Base-by-base conservation (phyloP, 2,329 filamentous ascomycete genomes). In the Xylariaceae sp. region DNA sequence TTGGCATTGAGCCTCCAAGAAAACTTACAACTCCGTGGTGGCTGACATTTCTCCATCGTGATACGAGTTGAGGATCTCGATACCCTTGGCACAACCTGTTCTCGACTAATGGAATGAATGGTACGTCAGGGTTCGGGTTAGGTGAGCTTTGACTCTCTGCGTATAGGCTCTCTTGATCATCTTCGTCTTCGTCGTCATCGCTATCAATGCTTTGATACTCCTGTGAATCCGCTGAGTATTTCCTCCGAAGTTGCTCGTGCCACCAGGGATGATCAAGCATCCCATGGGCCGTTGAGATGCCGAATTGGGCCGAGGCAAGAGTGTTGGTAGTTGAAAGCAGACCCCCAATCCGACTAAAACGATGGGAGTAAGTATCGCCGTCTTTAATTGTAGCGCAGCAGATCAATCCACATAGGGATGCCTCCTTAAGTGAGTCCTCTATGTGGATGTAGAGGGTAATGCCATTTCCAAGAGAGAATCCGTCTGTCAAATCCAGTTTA, bases 191-290 rank as follows among this genome's bases (percentile, higher is more conserved):
- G 20, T 21, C 15, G 30, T 45, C 41, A 4, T 13, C 36, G 27
- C 24, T 48, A 20, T 27, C 44, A 24, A 29, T 33, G 15, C 30
- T 49, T 18, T 45, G 30, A n/a, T 15, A 43, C 37, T 53, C 40
- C 42, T 27, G 48, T 46, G 37, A 9, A 10, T 21, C 15, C 4
- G 6, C 37, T 3, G 20, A n/a, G 10, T 4, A 32, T 20, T 9
- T 24, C 23, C 33, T 48, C 32, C 3, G 10, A 35, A 55, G 36
- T 4, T 39, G 37, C 13, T 27, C 45, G 26, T 55, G 48, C 48
- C 47, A 55, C 53, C 47, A 55, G n/a, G 33, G 53, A 35, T 55
- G 37, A 43, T 52, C 43, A 6, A 51, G 16, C 48, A 55, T 48
- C 20, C 53, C 53, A 21, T 55, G 53, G 6, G 53, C 53, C 4